Conservation (phyloP, 2,329 filamentous ascomycete genomes). For the Cytospora leucostoma region DNA sequence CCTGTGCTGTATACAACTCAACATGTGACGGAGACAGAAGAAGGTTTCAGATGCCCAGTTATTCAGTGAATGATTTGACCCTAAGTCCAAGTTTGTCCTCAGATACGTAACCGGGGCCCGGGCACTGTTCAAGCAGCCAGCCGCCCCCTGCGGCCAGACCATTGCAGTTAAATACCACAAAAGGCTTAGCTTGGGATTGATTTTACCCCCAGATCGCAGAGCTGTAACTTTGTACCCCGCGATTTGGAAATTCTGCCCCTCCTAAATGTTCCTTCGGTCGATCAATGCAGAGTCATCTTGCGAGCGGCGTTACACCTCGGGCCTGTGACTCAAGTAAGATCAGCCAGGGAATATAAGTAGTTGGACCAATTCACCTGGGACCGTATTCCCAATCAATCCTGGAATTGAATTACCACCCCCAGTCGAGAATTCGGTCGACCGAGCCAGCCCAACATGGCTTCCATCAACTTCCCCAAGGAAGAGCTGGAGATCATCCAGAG, state of each 20-base stretch:
- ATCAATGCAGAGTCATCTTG: constrained; percentile 23
- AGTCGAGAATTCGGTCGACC: constrained; percentile 21
- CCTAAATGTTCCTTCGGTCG: constrained; percentile 23
- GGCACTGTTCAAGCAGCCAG: background rate
- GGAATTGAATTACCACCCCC: background rate
- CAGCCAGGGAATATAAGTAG: constrained; percentile 5
- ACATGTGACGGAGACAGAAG: background rate
- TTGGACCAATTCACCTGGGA: constrained; percentile 1
- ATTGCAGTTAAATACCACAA: background rate
- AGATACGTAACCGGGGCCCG: background rate
- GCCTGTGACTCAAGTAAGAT: constrained; percentile 25
- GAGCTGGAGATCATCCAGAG: constrained; percentile 81
- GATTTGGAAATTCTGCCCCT: constrained; percentile 24
- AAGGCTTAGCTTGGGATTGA: background rate
- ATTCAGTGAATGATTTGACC: background rate
- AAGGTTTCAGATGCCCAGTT: background rate
- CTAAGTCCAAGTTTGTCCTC: background rate
- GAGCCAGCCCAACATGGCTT: constrained; percentile 54
- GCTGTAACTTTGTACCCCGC: constrained; percentile 22
- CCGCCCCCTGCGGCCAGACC: background rate
- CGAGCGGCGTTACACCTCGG: background rate
- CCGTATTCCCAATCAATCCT: background rate
- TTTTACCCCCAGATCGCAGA: constrained; percentile 2
- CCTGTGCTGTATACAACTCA: background rate
- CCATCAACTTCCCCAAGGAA: constrained; percentile 89